phyloP scores from a whole-genome alignment of 2,329 filamentous ascomycete species.

The Nannizziopsis barbatae region DNA sequence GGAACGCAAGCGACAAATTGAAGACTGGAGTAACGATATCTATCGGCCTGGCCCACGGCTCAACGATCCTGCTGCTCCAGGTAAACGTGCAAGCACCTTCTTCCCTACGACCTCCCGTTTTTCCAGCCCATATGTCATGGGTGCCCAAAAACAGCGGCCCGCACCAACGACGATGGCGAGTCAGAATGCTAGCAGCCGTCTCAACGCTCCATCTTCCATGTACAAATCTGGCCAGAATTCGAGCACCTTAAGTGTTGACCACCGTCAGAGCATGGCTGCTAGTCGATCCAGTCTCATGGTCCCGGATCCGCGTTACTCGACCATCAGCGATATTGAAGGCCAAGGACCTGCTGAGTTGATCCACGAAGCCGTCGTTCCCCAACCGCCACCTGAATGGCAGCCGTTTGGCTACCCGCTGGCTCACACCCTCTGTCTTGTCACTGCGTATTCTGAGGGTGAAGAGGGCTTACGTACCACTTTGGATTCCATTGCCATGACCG shows the following conservation, averaged over 20 bases:
- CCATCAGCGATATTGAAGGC: slow-evolving; percentile 52
- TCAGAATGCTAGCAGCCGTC: slow-evolving; percentile 62
- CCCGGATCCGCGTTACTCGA: slow-evolving; percentile 43
- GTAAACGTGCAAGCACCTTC: slow-evolving; percentile 73
- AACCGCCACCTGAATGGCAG: slow-evolving; percentile 93
- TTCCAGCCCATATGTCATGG: slow-evolving; percentile 70
- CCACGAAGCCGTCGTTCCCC: slow-evolving; percentile 87
- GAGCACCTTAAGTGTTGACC: slow-evolving; percentile 44
- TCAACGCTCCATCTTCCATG: slow-evolving; percentile 52
- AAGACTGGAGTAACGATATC: slow-evolving; percentile 96
- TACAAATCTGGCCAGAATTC: slow-evolving; percentile 51
- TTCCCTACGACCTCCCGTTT: slow-evolving; percentile 90
- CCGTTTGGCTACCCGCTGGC: slow-evolving; percentile 92
- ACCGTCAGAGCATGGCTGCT: slow-evolving; percentile 31
- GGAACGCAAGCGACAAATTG: slow-evolving; percentile 82
- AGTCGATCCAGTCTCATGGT: slow-evolving; percentile 51
- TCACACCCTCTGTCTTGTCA: slow-evolving; percentile 87
- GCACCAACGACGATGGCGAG: slow-evolving; percentile 88
- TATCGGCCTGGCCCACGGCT: slow-evolving; percentile 81
- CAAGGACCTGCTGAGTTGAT: slow-evolving; percentile 88
- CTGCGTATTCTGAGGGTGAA: slow-evolving; percentile 90
- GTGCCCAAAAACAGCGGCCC: slow-evolving; percentile 42
- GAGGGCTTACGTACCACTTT: slow-evolving; percentile 87
- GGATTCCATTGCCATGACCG: slow-evolving; percentile 92
- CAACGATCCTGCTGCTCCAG: slow-evolving; percentile 60